Conservation (phyloP, 2,329 filamentous ascomycete species). For the Ustulina deusta region DNA sequence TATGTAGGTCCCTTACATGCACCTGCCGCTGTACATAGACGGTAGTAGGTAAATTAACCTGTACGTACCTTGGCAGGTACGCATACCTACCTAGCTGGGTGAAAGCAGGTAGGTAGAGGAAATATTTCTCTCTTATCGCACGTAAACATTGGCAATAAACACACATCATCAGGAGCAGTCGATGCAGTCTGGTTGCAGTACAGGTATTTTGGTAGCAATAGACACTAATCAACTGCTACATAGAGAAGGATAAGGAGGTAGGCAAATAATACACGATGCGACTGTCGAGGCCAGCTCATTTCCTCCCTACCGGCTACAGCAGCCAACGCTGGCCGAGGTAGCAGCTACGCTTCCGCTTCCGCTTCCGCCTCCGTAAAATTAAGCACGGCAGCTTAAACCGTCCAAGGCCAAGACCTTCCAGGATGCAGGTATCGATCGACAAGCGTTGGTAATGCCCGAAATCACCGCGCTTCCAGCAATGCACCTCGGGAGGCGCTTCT, state of each 20-base stretch:
- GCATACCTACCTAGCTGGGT: too few species aligned
- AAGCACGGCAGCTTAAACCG: not conserved
- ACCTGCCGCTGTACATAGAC: not conserved
- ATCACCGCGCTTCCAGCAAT: not conserved
- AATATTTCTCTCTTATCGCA: not conserved
- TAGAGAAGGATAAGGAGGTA: not conserved
- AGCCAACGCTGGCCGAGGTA: not conserved
- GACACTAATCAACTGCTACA: not conserved
- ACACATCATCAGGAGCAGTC: not conserved
- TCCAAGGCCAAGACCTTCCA: not conserved
- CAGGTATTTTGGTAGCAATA: not conserved
- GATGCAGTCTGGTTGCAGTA: not conserved
- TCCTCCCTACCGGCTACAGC: not conserved
- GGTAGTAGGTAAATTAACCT: too few species aligned
- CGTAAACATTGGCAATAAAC: not conserved
- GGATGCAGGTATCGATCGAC: not conserved
- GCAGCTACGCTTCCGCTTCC: not conserved
- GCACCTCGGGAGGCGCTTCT: not conserved
- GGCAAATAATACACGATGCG: not conserved
- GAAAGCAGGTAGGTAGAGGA: not conserved
- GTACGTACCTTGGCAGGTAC: not conserved
- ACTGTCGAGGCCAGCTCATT: conserved; percentile 2
- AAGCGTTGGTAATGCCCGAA: not conserved
- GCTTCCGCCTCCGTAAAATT: not conserved
- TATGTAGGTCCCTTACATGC: not conserved